phyloP scores from a whole-genome alignment of 2,329 filamentous ascomycete species.

The Aspergillus ochraceus region DNA sequence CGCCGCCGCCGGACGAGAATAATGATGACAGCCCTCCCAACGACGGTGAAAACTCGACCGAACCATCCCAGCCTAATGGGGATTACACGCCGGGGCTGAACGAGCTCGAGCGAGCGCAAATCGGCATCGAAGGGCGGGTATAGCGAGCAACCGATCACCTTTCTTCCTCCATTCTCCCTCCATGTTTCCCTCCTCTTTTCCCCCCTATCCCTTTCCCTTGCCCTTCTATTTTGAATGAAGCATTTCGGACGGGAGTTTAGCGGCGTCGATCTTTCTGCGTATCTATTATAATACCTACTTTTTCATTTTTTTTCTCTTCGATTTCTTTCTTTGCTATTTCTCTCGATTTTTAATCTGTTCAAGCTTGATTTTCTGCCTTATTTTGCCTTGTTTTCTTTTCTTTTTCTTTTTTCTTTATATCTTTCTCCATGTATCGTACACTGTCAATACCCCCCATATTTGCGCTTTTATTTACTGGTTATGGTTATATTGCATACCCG shows the following conservation, averaged over 20 bases:
- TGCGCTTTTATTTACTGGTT: background rate
- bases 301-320: conserved; percentile 2
- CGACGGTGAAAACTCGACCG: background rate
- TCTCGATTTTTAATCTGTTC: too few relatives aligned
- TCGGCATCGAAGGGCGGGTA: conserved; percentile 27
- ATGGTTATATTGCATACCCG: conserved; percentile 2
- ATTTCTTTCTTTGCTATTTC: too few relatives aligned
- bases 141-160: conserved; percentile 7
- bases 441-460: conserved; percentile 8
- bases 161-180: conserved; percentile 3
- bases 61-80: background rate
- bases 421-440: background rate
- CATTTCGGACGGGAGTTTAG: conserved; percentile 14
- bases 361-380: conserved; percentile 6
- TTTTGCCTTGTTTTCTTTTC: conserved; percentile 7
- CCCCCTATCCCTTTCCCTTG: background rate
- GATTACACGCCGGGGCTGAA: conserved; percentile 8
- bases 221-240: background rate
- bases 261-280: conserved; percentile 5
- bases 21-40: conserved; percentile 10
- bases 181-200: background rate
- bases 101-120: conserved; percentile 17
- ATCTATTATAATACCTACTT: conserved; percentile 1
- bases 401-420: background rate
- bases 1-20: conserved; percentile 20